phyloP scores from a whole-genome alignment of 2,329 filamentous ascomycete species.

The Cladosporium velox region DNA sequence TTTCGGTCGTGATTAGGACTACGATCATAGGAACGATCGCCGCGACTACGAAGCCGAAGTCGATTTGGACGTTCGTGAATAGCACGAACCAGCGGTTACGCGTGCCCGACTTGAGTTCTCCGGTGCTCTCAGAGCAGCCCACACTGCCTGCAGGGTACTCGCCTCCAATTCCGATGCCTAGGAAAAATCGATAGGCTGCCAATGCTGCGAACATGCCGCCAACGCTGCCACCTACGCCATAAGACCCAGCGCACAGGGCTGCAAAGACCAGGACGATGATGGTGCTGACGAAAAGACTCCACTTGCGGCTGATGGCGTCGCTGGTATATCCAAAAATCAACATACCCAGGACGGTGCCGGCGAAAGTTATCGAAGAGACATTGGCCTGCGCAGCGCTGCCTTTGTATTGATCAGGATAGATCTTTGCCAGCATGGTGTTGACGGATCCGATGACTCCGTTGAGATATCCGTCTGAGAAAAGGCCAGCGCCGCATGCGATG shows the following conservation, averaged over 20 bases:
- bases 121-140: conserved; percentile 78
- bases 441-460: conserved; percentile 91
- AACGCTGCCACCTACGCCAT: conserved; percentile 68
- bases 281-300: conserved; percentile 78
- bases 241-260: conserved; percentile 73
- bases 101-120: conserved; percentile 75
- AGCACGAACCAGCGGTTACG: conserved; percentile 82
- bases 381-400: conserved; percentile 70
- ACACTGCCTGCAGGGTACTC: conserved; percentile 85
- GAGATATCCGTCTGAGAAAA: conserved; percentile 90
- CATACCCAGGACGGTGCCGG: conserved; percentile 80
- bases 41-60: conserved; percentile 79
- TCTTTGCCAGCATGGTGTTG: conserved; percentile 68
- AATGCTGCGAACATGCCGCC: conserved; percentile 75
- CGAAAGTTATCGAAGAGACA: conserved; percentile 75
- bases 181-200: conserved; percentile 81
- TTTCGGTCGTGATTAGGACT: conserved; percentile 38
- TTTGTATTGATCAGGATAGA: conserved; percentile 73
- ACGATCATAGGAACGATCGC: conserved; percentile 73
- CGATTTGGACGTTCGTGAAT: conserved; percentile 87
- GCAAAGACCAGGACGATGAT: conserved; percentile 84
- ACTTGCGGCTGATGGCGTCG: conserved; percentile 82
- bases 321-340: conserved; percentile 77
- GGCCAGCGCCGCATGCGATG: conserved; percentile 83
- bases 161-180: conserved; percentile 52